A percentile compares a stretch with the other conserved stretches of the same genome.
phyloP scores from a whole-genome alignment of 345 rosid species.

The Lepidium didymum region DNA sequence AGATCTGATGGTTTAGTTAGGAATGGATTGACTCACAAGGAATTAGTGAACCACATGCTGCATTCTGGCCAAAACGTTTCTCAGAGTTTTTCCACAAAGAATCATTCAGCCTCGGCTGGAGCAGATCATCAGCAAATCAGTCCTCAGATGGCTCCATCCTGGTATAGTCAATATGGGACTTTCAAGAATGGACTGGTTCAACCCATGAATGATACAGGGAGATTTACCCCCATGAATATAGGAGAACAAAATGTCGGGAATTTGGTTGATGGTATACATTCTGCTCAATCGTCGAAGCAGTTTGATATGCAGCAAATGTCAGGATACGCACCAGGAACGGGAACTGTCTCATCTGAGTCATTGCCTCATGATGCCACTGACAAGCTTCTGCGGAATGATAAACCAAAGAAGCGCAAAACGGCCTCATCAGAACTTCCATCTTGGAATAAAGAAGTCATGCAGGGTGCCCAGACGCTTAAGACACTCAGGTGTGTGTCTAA shows the following conservation, averaged over 20 bases:
- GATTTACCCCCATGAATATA: slow-evolving; percentile 29
- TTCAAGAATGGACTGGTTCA: slow-evolving; percentile 60
- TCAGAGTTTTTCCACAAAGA: slow-evolving; percentile 31
- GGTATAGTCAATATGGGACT: slow-evolving; percentile 67
- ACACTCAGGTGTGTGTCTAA: slow-evolving; percentile 50
- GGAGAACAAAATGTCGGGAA: slow-evolving; percentile 40
- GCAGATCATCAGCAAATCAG: slow-evolving; percentile 51
- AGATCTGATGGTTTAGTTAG: slow-evolving; percentile 33
- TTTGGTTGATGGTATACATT: slow-evolving; percentile 37
- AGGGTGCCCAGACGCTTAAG: slow-evolving; percentile 39
- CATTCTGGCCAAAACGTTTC: slow-evolving; percentile 32
- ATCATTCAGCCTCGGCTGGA: slow-evolving; percentile 32
- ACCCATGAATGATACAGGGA: slow-evolving; percentile 37
- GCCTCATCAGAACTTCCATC: slow-evolving; percentile 44
- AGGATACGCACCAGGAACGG: slow-evolving; percentile 25
- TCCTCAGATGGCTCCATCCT: slow-evolving; percentile 72
- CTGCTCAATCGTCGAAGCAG: slow-evolving; percentile 31
- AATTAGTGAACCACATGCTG: slow-evolving; percentile 23
- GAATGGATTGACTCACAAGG: slow-evolving; percentile 27
- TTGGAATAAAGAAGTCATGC: slow-evolving; percentile 60
- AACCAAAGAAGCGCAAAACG: slow-evolving; percentile 64
- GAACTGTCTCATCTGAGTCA: slow-evolving; percentile 34
- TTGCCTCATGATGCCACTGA: slow-evolving; percentile 34
- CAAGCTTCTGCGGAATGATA: slow-evolving; percentile 19
- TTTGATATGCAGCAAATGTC: slow-evolving; percentile 29